phyloP scores from a whole-genome alignment of 2,329 filamentous ascomycete genomes.

The Tolypocladium ovalisporum region DNA sequence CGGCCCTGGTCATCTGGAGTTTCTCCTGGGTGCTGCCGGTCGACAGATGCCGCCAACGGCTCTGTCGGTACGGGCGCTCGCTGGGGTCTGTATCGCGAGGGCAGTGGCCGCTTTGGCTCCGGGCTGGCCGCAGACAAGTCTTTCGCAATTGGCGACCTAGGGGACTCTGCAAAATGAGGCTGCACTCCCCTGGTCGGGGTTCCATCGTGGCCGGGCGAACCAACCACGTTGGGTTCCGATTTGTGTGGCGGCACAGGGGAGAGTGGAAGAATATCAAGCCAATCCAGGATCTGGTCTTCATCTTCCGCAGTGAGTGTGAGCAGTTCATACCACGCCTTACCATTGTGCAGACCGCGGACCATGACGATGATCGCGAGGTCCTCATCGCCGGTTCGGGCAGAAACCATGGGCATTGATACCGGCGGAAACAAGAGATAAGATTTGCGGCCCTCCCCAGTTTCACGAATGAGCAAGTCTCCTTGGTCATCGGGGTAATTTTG shows the following conservation, averaged over 20 bases:
- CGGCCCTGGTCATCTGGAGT: conserved; percentile 15
- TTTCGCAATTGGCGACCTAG: conserved; percentile 9
- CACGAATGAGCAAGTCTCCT: conserved; percentile 86
- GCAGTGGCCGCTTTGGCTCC: conserved; percentile 14
- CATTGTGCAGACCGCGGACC: conserved; percentile 61
- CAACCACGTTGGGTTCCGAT: conserved; percentile 21
- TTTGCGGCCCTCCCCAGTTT: conserved; percentile 64
- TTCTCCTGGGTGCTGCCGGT: conserved; percentile 1
- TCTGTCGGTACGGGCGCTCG: conserved; percentile 2
- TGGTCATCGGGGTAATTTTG: conserved; percentile 51
- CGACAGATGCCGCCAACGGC: background rate
- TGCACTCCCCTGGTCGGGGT: conserved; percentile 6
- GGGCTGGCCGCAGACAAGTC: conserved; percentile 4
- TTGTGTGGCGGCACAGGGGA: conserved; percentile 35
- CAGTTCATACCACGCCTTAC: conserved; percentile 71
- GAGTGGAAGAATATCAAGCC: conserved; percentile 67
- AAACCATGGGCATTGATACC: conserved; percentile 60
- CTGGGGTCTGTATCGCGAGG: conserved; percentile 14
- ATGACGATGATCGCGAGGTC: conserved; percentile 71
- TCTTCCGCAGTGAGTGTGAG: conserved; percentile 67
- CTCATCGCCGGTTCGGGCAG: conserved; percentile 64
- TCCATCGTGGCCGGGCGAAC: conserved; percentile 11
- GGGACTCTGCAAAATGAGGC: conserved; percentile 18
- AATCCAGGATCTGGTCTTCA: conserved; percentile 70
- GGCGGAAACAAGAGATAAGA: conserved; percentile 87